Evolutionary conservation across 441 rosid genomes (phyloP), one percentile per base, ranked within the genome.

Genomic region (Gossypium trilobum): DNA sequence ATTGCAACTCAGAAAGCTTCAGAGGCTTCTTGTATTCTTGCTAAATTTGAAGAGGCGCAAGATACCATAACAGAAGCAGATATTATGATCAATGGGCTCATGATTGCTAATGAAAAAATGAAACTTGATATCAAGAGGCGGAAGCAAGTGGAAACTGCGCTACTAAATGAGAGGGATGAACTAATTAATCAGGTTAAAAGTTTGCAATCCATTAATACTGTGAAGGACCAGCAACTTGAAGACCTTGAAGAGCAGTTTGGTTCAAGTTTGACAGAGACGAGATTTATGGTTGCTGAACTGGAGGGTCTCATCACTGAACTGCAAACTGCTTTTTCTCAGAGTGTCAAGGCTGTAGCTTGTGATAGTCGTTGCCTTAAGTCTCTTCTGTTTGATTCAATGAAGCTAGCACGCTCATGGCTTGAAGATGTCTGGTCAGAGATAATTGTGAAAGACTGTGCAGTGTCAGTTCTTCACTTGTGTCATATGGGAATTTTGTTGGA

Each of bases 391-490:
- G 85, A 93, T 75, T 86, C 90, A n/a, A 71, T 79, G 48, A 89
- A 82, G 83, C 71, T 85, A 73, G 86, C 86, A 77, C 79, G 81
- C 60, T 84, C 91, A 31, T 86, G 87, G 88, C 88, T 96, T 76
- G 99, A 93, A 78, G 98, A 96, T 72, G 78, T 96, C 74, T 96
- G 99, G 98, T 90, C 99, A 19, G 98, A 86, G 84, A 89, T 93
- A 68, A 83, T 93, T 72, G 85, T 77, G 77, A 91, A 95, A 85
- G 99, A 93, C 73, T 93, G 96, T 85, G 96, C 97, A 71, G 79
- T 96, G 66, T 91, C 99, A 31, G 93, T 92, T 76, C 79, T 96
- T 74, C 97, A 96, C 72, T 88, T 88, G 60, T 96, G 98, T 81
- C 97, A 96, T 78, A 89, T 87, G 90, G 98, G 99, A 72, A 74